phyloP scores from a whole-genome alignment of 495 filamentous ascomycete genomes.

The Podospora comata region DNA sequence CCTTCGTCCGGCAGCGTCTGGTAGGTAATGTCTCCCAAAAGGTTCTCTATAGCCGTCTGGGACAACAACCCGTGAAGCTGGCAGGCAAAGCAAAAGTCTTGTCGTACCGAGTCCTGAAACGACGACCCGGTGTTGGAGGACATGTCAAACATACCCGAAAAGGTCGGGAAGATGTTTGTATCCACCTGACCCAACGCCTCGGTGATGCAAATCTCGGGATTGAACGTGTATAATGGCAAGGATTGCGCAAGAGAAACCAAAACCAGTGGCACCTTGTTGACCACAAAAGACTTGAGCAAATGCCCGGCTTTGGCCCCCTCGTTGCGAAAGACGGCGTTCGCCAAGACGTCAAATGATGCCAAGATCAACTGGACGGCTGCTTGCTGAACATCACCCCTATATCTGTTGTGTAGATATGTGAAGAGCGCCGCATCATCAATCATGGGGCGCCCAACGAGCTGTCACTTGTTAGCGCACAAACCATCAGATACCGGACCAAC shows the following conservation, averaged over 20 bases:
- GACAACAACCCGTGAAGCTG: constrained; percentile 79
- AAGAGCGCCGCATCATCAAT: constrained; percentile 77
- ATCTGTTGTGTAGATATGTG: constrained; percentile 76
- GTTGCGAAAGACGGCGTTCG: constrained; percentile 77
- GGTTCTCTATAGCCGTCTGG: constrained; percentile 69
- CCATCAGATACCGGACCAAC: constrained; percentile 1
- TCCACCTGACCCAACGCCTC: constrained; percentile 74
- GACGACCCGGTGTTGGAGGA: constrained; percentile 60
- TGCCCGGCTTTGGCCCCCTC: constrained; percentile 69
- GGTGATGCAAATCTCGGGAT: constrained; percentile 73
- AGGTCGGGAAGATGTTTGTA: constrained; percentile 72
- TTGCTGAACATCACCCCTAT: constrained; percentile 70
- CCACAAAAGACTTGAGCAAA: constrained; percentile 82
- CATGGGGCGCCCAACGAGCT: constrained; percentile 78
- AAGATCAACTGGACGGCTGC: constrained; percentile 77
- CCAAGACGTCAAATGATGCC: constrained; percentile 83
- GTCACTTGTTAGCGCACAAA: constrained; percentile 35
- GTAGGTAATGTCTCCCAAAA: constrained; percentile 84
- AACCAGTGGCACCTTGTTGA: constrained; percentile 87
- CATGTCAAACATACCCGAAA: constrained; percentile 77
- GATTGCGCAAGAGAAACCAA: constrained; percentile 59
- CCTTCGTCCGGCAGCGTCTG: constrained; percentile 72
- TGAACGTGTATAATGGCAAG: constrained; percentile 56
- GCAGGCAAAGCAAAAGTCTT: constrained; percentile 91
- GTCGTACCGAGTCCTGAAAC: constrained; percentile 75